A percentile compares a stretch with the other conserved stretches of the same genome.
Evolutionary conservation across 441 rosid species (phyloP).

Genomic region (Hura crepitans): DNA sequence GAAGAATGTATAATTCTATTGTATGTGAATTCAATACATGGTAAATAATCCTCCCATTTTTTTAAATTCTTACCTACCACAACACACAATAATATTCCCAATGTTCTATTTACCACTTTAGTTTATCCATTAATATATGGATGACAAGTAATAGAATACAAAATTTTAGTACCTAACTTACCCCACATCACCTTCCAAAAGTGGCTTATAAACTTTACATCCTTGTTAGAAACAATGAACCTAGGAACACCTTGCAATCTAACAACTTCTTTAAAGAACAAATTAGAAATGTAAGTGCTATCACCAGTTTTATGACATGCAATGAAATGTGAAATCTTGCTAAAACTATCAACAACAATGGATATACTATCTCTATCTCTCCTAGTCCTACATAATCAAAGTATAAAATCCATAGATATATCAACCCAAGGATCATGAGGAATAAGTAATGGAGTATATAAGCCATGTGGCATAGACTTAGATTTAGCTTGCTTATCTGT

Average conservation of each 20-base stretch:
- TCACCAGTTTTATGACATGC: too few species aligned
- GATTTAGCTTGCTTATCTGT: too few species aligned
- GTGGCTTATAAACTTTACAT: neutral
- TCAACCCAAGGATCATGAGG: neutral
- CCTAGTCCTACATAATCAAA: neutral
- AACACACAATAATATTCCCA: neutral
- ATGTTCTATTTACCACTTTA: neutral
- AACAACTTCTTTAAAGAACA: neutral
- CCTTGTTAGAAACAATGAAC: neutral
- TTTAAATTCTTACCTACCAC: neutral
- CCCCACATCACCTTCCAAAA: neutral
- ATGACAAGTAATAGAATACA: neutral
- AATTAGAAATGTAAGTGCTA: neutral
- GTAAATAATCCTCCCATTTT: neutral
- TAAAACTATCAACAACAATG: neutral
- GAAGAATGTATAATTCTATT: slow-evolving; percentile 2
- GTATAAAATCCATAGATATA: neutral
- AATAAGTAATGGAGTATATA: neutral
- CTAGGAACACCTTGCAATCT: too few species aligned
- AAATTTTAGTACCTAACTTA: neutral
- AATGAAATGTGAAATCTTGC: neutral
- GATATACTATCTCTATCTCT: neutral
- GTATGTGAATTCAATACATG: too few species aligned
- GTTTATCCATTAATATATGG: neutral
- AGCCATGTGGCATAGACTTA: neutral